Evolutionary conservation across 1,284 basidiomycete species (phyloP), one percentile per base, ranked within the genome.

Genomic region (Malassezia psittaci): DNA sequence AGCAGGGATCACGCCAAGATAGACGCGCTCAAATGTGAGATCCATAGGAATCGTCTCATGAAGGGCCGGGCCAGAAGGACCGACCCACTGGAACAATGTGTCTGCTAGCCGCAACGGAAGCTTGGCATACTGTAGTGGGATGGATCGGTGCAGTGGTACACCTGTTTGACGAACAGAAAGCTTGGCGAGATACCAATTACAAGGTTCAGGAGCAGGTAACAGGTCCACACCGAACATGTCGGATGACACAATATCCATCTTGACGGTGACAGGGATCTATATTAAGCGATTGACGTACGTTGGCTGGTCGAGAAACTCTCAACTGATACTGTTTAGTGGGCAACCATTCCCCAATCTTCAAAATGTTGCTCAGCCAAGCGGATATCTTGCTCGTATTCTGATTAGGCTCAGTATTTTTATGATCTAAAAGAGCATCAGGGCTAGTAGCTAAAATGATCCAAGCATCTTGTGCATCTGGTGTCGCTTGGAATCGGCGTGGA

Each of bases 241-340:
- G 11, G 54, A 49, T 16, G 44, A 12, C 15, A 37, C 21, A 2
- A 57, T 33, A 4, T 52, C 45, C 16, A 57, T 32, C 1, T 12
- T 8, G 24, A 48, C 39, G 6, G 37, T 33, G 6, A 51, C 54
- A 4, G 50, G 48, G 0, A 48, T 12, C 52, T 50, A 29, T 13
- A 21, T 43, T n/a, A 45, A 5, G 19, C 37, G 18, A 18, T 12
- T 18, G 6, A 24, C 36, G 35, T 48, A 57, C 54, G 37, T 48
- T 48, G 0, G 55, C 55, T 3, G 55, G 55, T 38, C 45, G 43
- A 10, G 55, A 57, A 3, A 57, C 4, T 12, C 55, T 38, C 35
- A 57, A 39, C 13, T 52, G 50, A 43, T 57, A 57, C 12, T 50
- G 35, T 32, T 57, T 43, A 16, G 54, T 57, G 6, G 48, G 43